Percentiles rank a stretch among this genome's conserved stretches.
phyloP scores from a whole-genome alignment of 257 asterid genomes.

The Galeopsis tetrahit region DNA sequence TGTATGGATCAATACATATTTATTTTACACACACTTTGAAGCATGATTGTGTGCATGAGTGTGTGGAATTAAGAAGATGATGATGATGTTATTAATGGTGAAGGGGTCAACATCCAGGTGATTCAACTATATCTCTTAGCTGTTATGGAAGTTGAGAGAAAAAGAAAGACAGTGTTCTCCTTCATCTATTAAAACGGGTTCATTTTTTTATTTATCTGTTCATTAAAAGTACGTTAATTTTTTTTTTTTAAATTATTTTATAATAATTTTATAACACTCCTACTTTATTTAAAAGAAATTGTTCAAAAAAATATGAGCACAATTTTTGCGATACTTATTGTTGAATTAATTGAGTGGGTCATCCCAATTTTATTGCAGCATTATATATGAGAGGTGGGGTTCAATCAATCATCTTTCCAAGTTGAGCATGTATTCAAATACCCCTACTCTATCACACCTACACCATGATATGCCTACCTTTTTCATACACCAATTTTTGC shows the following conservation, averaged over 20 bases:
- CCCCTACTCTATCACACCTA: background rate
- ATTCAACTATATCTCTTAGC: conserved; percentile 59
- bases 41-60: conserved; percentile 8
- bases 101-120: conserved; percentile 65
- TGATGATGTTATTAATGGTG: background rate
- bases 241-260: too few relatives aligned
- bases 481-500: too few relatives aligned
- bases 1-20: too few relatives aligned
- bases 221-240: too few relatives aligned
- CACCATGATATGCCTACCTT: background rate
- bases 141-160: conserved; percentile 40
- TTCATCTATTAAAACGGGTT: background rate
- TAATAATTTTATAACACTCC: too few relatives aligned
- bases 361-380: conserved; percentile 57
- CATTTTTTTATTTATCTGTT: too few relatives aligned
- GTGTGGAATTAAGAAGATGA: conserved; percentile 20
- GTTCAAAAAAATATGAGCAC: too few relatives aligned
- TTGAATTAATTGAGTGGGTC: conserved; percentile 48
- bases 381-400: conserved; percentile 63
- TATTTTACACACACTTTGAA: background rate
- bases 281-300: too few relatives aligned
- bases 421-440: conserved; percentile 7
- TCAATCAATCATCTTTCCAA: conserved; percentile 71
- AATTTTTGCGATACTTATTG: too few relatives aligned
- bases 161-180: background rate